These are phyloP conservation scores for Colletotrichum sp. DNA, from an alignment of 2,329 filamentous ascomycete species.

Conservation along the genomic window DNA sequence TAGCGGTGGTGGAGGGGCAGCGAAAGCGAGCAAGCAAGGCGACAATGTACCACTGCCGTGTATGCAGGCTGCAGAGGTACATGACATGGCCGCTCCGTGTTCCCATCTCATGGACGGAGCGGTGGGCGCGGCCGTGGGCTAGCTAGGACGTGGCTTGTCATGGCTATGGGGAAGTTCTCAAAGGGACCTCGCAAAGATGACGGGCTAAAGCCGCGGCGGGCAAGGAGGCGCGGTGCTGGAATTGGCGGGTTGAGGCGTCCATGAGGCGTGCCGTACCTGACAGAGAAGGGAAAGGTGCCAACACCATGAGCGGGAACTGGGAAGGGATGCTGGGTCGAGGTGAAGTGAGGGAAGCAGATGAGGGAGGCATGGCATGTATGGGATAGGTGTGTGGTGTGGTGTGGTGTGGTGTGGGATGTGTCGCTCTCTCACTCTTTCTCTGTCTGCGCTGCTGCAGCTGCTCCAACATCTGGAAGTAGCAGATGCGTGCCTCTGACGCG, in stretches of 20 bases:
- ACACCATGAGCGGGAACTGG: constrained; percentile 10
- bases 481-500: neutral
- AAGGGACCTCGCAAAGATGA: constrained; percentile 13
- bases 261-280: constrained; percentile 15
- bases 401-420: neutral
- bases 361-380: constrained; percentile 14
- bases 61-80: neutral
- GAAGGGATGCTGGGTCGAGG: constrained; percentile 13
- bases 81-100: neutral
- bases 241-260: constrained; percentile 10
- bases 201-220: constrained; percentile 2
- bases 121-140: neutral
- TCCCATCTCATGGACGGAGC: neutral
- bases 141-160: neutral
- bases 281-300: constrained; percentile 13
- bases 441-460: neutral
- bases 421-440: neutral
- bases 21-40: neutral
- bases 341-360: neutral
- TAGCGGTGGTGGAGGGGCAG: neutral
- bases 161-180: neutral
- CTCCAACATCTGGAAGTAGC: neutral
- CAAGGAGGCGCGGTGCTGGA: neutral
- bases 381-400: neutral
- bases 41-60: neutral